Evolutionary conservation across 768 basidiomycete genomes (phyloP), one percentile per base, ranked within the genome.

Genomic region (Trametes maxima): DNA sequence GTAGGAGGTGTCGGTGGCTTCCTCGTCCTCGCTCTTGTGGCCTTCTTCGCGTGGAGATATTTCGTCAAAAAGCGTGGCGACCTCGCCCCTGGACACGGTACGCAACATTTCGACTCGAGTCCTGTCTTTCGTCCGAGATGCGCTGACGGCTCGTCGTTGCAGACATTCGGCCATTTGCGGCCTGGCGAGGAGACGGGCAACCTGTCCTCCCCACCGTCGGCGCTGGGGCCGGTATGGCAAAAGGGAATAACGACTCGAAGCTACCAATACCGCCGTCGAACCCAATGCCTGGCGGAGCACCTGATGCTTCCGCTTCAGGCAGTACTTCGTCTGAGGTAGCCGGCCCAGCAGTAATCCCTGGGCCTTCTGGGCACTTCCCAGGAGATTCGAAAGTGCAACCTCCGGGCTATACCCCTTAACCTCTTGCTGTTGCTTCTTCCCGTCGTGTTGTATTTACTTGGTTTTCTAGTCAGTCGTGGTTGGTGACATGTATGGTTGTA

Each of bases 161-260:
- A 57, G 55, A 57, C 11, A 57, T 57, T 35, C 55, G 55, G 1
- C 55, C 55, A 7, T 57, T 57, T 21, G 55, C 55, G 1, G 55
- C 55, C 10, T 57, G 55, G 55, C 55, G 55, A 16, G 55, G 55
- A 21, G 17, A 24, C 7, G 45, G 19, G 3, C n/a, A 13, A 14
- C 28, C 35, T 2, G 22, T 12, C n/a, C 36, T 19, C 35, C 35
- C 49, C 16, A 21, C 39, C 40, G 52, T 10, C 40, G n/a, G 35
- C 54, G 19, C 35, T 14, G n/a, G 19, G 16, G 2, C 36, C 19
- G 50, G 16, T 0, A 19, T 14, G 22, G 8, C 28, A 33, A 24
- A 21, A 2, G 46, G 21, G 36, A 36, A 51, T 10, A 51, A 51
- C 19, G 17, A 51, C n/a, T n/a, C n/a, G 19, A 17, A 8, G 11